phyloP scores from a whole-genome alignment of 2,329 filamentous ascomycete species.

The Shiraia sp. region DNA sequence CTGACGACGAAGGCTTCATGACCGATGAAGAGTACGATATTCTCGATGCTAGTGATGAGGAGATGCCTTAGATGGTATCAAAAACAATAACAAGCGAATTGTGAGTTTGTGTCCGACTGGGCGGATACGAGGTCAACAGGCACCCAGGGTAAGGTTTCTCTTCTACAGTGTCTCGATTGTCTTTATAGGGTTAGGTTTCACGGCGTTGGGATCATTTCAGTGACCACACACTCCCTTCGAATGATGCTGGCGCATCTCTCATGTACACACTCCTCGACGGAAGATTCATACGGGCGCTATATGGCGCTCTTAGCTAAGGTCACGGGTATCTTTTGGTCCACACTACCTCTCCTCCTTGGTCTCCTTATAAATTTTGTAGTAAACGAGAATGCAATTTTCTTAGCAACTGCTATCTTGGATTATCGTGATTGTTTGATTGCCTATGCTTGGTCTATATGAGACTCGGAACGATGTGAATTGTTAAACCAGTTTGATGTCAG shows the following conservation, averaged over 20 bases:
- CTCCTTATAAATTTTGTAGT: constrained; percentile 1
- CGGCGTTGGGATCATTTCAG: neutral
- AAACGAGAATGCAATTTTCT: constrained; percentile 3
- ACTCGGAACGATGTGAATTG: neutral
- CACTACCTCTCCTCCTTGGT: constrained; percentile 1
- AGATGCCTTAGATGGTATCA: constrained; percentile 45
- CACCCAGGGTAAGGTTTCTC: neutral
- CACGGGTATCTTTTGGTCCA: neutral
- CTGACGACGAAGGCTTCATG: constrained; percentile 77
- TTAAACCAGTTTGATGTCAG: constrained; percentile 9
- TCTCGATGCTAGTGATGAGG: constrained; percentile 90
- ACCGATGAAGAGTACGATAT: constrained; percentile 99
- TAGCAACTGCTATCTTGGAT: neutral
- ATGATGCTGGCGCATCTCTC: neutral
- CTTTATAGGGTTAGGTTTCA: constrained; percentile 1
- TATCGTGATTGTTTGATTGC: neutral
- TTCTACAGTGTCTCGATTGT: neutral
- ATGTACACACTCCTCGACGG: constrained; percentile 3
- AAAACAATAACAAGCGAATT: neutral
- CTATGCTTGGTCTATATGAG: neutral
- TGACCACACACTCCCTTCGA: constrained; percentile 1
- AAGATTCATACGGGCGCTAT: constrained; percentile 1
- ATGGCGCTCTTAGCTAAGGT: neutral
- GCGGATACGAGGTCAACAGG: neutral
- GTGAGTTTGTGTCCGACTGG: neutral